A percentile compares a stretch with the other conserved stretches of the same genome.
phyloP scores from a whole-genome alignment of 768 basidiomycete species.

The Chlorophyllum brunneum region DNA sequence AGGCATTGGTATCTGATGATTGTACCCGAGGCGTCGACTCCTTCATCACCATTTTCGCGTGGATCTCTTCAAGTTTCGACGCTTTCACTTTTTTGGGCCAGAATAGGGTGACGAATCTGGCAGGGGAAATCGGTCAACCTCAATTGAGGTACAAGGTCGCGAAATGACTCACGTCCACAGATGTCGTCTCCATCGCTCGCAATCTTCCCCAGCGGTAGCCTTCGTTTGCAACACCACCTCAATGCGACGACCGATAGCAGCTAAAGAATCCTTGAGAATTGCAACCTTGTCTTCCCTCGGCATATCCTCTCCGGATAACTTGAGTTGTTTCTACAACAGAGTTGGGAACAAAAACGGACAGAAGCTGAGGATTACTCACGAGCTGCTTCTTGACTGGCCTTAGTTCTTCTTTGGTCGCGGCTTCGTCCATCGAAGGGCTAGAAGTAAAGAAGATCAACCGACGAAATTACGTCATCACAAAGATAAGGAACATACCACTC shows the following conservation, averaged over 20 bases:
- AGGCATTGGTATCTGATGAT: slow-evolving; percentile 37
- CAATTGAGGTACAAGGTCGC: not conserved
- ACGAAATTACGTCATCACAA: not conserved
- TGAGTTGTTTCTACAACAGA: slow-evolving; percentile 79
- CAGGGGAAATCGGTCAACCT: not conserved
- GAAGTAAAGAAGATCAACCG: slow-evolving; percentile 1
- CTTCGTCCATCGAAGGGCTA: slow-evolving; percentile 95
- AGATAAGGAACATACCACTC: slow-evolving; percentile 62
- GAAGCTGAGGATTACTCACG: slow-evolving; percentile 39
- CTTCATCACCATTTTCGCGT: slow-evolving; percentile 94
- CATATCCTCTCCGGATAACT: slow-evolving; percentile 89
- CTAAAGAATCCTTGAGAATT: slow-evolving; percentile 91
- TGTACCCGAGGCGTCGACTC: slow-evolving; percentile 64
- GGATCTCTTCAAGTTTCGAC: slow-evolving; percentile 89
- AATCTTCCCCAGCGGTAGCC: slow-evolving; percentile 74
- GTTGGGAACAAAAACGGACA: slow-evolving; percentile 12
- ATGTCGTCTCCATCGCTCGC: slow-evolving; percentile 86
- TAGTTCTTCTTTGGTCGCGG: slow-evolving; percentile 87
- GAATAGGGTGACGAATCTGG: slow-evolving; percentile 90
- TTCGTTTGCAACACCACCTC: slow-evolving; percentile 77
- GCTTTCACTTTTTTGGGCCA: slow-evolving; percentile 98
- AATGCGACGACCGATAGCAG: slow-evolving; percentile 90
- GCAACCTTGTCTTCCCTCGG: slow-evolving; percentile 94
- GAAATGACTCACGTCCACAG: slow-evolving; percentile 84
- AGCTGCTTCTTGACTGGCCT: slow-evolving; percentile 97